These are phyloP conservation scores for Fusarium sacchari DNA, from an alignment of 2,329 filamentous ascomycete genomes.

Conservation along the genomic window DNA sequence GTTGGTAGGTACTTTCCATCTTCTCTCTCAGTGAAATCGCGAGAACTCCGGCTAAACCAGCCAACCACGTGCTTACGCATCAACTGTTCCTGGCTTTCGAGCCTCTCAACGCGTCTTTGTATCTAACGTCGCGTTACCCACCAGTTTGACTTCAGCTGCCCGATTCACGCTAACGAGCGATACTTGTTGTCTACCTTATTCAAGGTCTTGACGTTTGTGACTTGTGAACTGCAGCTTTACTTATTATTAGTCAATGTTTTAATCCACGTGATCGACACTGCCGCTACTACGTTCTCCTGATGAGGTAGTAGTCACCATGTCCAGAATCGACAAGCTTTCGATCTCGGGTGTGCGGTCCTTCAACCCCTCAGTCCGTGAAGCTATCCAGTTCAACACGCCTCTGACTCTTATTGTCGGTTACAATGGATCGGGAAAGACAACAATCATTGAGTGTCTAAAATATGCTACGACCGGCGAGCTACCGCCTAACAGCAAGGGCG, in stretches of 20 bases:
- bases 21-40: neutral
- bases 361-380: conserved; percentile 76
- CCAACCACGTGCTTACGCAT: conserved; percentile 33
- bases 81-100: neutral
- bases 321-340: conserved; percentile 88
- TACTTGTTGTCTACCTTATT: neutral
- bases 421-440: conserved; percentile 98
- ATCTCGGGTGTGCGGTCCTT: conserved; percentile 89
- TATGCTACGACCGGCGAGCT: conserved; percentile 96
- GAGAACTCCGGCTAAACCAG: conserved; percentile 17
- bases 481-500: conserved; percentile 88
- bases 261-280: neutral
- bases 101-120: conserved; percentile 25
- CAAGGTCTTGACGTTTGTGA: neutral
- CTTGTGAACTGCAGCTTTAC: neutral
- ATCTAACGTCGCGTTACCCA: conserved; percentile 26
- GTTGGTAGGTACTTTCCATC: neutral
- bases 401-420: conserved; percentile 96
- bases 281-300: neutral
- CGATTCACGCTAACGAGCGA: conserved; percentile 8
- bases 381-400: conserved; percentile 88
- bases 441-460: conserved; percentile 98
- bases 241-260: neutral
- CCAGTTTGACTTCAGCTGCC: neutral
- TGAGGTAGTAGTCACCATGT: conserved; percentile 58